These are phyloP conservation scores for Flaveria trinervia DNA, from an alignment of 129 eudicot genomes.

Conservation along the genomic window DNA sequence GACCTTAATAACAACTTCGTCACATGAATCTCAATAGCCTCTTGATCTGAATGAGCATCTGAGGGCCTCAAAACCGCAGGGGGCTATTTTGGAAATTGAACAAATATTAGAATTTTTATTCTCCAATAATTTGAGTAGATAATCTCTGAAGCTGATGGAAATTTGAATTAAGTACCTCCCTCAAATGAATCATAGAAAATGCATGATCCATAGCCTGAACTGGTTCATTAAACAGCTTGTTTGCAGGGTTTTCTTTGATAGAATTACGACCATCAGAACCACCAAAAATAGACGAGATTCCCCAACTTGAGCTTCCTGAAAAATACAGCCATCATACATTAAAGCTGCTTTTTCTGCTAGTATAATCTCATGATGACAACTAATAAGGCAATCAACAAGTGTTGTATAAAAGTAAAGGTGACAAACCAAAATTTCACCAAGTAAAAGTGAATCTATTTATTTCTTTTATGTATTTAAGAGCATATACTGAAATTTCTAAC, in stretches of 20 bases:
- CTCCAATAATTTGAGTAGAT: not conserved
- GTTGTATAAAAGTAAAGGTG: not conserved
- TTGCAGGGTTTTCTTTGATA: constrained; percentile 59
- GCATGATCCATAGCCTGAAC: constrained; percentile 60
- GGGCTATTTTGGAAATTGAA: constrained; percentile 56
- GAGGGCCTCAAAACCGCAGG: constrained; percentile 85
- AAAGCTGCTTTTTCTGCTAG: constrained; percentile 2
- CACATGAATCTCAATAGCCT: constrained; percentile 70
- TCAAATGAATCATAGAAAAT: constrained; percentile 72
- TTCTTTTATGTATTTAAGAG: not conserved
- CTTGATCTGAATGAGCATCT: constrained; percentile 80
- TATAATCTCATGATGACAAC: not conserved
- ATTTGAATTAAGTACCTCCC: constrained; percentile 60
- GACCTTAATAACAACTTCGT: constrained; percentile 76
- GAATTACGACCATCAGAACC: constrained; percentile 64
- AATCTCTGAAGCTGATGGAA: not conserved
- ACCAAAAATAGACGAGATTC: constrained; percentile 89
- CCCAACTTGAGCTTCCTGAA: constrained; percentile 73
- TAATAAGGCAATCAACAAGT: not conserved
- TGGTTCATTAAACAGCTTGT: constrained; percentile 71
- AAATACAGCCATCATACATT: constrained; percentile 8
- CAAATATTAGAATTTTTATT: constrained; percentile 17
- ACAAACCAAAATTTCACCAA: constrained; percentile 1
- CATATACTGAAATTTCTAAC: not conserved
- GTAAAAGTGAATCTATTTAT: not conserved